A percentile compares a stretch with the other conserved stretches of the same genome.
These are phyloP conservation scores for Thinopyrum elongatum DNA, from an alignment of 176 grass and related monocot genomes.

Conservation along the genomic window DNA sequence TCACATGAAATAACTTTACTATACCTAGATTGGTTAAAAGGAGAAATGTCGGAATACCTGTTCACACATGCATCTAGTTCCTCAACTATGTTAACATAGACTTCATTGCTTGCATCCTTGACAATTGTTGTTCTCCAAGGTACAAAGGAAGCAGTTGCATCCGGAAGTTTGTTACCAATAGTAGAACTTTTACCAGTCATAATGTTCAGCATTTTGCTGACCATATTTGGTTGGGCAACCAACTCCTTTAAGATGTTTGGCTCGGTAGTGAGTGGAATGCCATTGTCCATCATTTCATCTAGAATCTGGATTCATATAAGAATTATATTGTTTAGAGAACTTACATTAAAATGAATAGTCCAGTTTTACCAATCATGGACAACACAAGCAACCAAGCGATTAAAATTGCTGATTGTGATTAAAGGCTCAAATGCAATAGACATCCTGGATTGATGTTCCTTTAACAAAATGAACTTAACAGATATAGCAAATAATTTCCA, in stretches of 20 bases:
- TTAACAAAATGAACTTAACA: conserved; percentile 7
- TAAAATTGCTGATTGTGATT: neutral
- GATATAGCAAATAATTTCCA: neutral
- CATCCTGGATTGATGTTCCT: neutral
- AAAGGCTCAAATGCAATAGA: neutral
- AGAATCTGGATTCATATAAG: conserved; percentile 57
- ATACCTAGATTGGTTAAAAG: neutral
- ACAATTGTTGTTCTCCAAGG: conserved; percentile 73
- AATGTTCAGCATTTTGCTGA: conserved; percentile 79
- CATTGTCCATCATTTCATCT: conserved; percentile 99
- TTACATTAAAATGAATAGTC: neutral
- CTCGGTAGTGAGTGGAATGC: conserved; percentile 88
- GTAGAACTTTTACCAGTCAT: conserved; percentile 77
- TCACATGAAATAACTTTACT: neutral
- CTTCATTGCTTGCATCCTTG: conserved; percentile 79
- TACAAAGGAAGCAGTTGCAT: conserved; percentile 69
- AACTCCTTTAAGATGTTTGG: conserved; percentile 84
- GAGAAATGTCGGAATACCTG: conserved; percentile 30
- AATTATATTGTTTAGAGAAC: conserved; percentile 15
- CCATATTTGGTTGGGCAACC: conserved; percentile 63
- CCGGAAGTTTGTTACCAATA: conserved; percentile 64
- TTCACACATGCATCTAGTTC: conserved; percentile 84
- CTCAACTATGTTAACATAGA: conserved; percentile 89
- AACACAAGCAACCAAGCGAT: neutral
- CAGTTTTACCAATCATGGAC: neutral